Base-by-base conservation (phyloP, 306 rosid genomes). In the Citrullus colocynthis region DNA sequence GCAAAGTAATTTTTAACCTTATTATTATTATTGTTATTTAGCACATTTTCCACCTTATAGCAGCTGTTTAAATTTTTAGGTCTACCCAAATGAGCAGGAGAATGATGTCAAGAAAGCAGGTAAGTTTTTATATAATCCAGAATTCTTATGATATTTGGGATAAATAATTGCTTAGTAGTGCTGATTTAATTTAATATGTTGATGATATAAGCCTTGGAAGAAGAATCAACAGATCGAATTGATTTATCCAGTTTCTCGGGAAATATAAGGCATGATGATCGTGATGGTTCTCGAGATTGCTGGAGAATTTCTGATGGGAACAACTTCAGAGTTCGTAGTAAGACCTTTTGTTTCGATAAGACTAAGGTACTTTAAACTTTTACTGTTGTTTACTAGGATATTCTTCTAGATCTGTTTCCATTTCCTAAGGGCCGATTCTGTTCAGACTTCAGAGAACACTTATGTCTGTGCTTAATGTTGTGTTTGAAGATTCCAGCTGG, bases 291-390 rank as follows among this genome's bases (percentile, higher is more conserved):
- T 69, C 97, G 99, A 82, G 93, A 95, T 74, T 95, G 99, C 89
- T 95, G 99, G 99, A 89, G 78, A 82, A 82, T 95, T 83, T 90
- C 97, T 78, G 99, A 95, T 73, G 99, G 97, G 79, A 90, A 86
- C 84, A 89, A 92, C 89, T 95, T 95, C 67, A 89, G 99, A 88
- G 97, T 95, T 78, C 89, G 99, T 79, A 89, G 99, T 91, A 92
- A 86, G 90, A 87, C 84, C 84, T 95, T 90, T 86, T 89, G 95
- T 83, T 84, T 79, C 80, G 92, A 95, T 82, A 95, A 92, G 86
- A 82, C 92, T 51, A 95, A 95, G 99, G 99, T 95, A 69, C 78
- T 78, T 77, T 67, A 41, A 7, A 18, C 54, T 62, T 45, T 74
- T 78, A 37, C 37, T 69, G 44, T 64, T 77, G 61, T 52, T 60